A percentile compares a stretch with the other conserved stretches of the same genome.
These are phyloP conservation scores for Ophiocordyceps robertsii DNA, from an alignment of 2,329 filamentous ascomycete species.

Conservation along the genomic window DNA sequence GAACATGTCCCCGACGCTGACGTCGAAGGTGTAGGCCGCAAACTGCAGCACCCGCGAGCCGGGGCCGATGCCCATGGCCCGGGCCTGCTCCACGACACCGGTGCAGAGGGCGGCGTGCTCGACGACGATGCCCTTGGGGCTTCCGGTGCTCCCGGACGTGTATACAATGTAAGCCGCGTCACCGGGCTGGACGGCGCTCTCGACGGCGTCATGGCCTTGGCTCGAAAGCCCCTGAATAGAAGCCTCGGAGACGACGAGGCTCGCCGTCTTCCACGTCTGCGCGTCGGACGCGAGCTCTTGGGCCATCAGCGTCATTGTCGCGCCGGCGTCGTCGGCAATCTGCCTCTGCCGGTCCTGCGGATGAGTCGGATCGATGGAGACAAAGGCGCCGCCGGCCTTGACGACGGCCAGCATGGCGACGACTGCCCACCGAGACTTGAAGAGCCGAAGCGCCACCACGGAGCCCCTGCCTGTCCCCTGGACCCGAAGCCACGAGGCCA, in stretches of 20 bases:
- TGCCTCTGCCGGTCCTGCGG: not conserved
- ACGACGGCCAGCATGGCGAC: not conserved
- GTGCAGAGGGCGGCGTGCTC: slow-evolving; percentile 1
- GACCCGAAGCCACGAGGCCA: not conserved
- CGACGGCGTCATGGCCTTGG: no score
- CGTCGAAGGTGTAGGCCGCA: not conserved
- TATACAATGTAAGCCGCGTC: slow-evolving; percentile 26
- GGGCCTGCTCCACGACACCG: slow-evolving; percentile 1
- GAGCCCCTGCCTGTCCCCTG: not conserved
- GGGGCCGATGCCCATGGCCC: not conserved
- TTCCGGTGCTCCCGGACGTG: slow-evolving; percentile 14
- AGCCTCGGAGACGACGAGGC: not conserved
- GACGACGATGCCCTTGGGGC: not conserved
- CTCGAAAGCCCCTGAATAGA: not conserved
- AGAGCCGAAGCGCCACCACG: not conserved
- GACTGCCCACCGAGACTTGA: not conserved
- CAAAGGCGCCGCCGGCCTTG: not conserved
- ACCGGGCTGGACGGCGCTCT: slow-evolving; percentile 6
- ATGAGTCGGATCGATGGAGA: not conserved
- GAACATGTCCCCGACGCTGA: not conserved
- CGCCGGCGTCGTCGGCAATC: not conserved
- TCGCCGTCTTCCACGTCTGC: not conserved
- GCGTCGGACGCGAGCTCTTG: not conserved
- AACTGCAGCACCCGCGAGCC: not conserved
- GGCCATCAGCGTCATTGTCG: not conserved